Conservation (phyloP, 2,329 filamentous ascomycete genomes). For the Paecilomyces sp. region DNA sequence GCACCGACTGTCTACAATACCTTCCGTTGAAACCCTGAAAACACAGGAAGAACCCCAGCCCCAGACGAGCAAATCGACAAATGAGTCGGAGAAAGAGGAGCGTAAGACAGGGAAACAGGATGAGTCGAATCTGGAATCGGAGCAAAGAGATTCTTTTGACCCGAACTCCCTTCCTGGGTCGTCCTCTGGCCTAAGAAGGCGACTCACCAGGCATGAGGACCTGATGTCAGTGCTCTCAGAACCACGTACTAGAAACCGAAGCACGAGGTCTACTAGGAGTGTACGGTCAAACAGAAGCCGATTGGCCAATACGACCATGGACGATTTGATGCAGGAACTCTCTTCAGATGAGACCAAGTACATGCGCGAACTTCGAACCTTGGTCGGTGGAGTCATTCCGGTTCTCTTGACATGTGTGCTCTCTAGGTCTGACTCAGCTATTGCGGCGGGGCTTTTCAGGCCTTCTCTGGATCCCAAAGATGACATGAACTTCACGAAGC, state of each 20-base stretch:
- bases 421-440: conserved; percentile 58
- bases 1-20: conserved; percentile 51
- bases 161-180: conserved; percentile 39
- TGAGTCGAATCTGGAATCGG: conserved; percentile 18
- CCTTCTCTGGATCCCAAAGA: conserved; percentile 47
- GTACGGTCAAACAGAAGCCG: conserved; percentile 65
- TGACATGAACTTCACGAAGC: conserved; percentile 64
- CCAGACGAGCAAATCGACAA: conserved; percentile 9
- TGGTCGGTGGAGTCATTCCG: conserved; percentile 92
- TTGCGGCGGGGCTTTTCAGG: conserved; percentile 62
- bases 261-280: conserved; percentile 69
- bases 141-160: conserved; percentile 42
- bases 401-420: conserved; percentile 82
- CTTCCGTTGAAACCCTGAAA: conserved; percentile 48
- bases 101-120: conserved; percentile 5
- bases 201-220: conserved; percentile 86
- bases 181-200: conserved; percentile 54
- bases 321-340: conserved; percentile 73
- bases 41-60: conserved; percentile 17
- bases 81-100: conserved; percentile 17
- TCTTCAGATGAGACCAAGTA: conserved; percentile 80
- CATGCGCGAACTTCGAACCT: conserved; percentile 79
- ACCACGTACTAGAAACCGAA: conserved; percentile 54
- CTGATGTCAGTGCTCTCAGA: conserved; percentile 84
- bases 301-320: conserved; percentile 60